Evolutionary conservation across 352 stramenopile genomes (phyloP).

Genomic region (Saprolegnia parasitica): DNA sequence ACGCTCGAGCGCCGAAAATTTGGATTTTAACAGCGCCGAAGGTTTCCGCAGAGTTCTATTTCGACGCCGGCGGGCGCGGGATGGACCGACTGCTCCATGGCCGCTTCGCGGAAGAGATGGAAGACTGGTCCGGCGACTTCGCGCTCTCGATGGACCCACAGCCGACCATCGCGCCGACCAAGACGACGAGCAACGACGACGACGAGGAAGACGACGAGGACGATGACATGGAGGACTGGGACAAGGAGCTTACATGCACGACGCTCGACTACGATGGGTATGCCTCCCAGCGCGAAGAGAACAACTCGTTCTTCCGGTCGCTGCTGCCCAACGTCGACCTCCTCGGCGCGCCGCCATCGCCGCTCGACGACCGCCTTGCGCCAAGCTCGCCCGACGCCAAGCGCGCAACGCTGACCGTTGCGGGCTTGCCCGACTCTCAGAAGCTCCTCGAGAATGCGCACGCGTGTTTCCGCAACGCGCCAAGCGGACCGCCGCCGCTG

Average conservation of each 20-base stretch:
- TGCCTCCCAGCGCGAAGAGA: conserved; percentile 21
- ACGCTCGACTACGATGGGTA: conserved; percentile 2
- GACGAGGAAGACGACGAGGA: neutral
- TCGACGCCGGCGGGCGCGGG: neutral
- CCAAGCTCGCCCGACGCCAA: neutral
- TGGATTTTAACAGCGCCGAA: neutral
- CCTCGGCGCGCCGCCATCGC: neutral
- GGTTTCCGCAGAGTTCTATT: neutral
- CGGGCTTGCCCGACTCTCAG: conserved; percentile 2
- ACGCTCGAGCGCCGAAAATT: neutral
- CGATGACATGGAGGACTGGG: conserved; percentile 26
- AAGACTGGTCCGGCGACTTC: conserved; percentile 28
- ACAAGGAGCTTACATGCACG: conserved; percentile 16
- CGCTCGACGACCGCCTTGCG: neutral
- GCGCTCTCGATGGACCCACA: conserved; percentile 1
- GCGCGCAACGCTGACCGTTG: neutral
- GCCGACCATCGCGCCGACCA: neutral
- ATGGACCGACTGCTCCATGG: neutral
- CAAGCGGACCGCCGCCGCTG: neutral
- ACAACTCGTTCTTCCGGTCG: conserved; percentile 27
- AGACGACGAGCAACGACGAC: neutral
- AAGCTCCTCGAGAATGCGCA: conserved; percentile 14
- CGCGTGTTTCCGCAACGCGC: neutral
- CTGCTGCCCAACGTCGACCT: neutral
- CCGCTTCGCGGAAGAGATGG: conserved; percentile 5